Conservation (phyloP, 768 basidiomycete species). For the Leucogyrophana mollusca region DNA sequence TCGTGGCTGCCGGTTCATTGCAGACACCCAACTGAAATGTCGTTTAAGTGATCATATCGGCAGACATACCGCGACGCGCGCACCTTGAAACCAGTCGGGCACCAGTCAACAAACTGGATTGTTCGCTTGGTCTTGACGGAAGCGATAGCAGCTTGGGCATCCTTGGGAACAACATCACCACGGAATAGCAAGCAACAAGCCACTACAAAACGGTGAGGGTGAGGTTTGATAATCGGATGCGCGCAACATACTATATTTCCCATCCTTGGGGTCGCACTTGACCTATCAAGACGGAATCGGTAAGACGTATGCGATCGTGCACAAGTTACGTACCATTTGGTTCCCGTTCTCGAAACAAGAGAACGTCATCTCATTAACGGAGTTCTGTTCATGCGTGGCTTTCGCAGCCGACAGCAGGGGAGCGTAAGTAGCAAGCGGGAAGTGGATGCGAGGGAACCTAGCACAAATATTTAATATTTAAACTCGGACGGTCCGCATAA, state of each 20-base stretch:
- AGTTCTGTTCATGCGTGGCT: slow-evolving; percentile 95
- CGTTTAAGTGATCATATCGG: slow-evolving; percentile 16
- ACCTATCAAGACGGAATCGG: slow-evolving; percentile 31
- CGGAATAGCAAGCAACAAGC: slow-evolving; percentile 92
- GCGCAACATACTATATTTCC: slow-evolving; percentile 88
- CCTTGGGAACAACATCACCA: slow-evolving; percentile 96
- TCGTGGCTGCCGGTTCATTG: slow-evolving; percentile 90
- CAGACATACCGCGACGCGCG: slow-evolving; percentile 2
- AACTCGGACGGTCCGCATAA: slow-evolving; percentile 3
- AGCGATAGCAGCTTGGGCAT: slow-evolving; percentile 88
- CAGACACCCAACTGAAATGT: slow-evolving; percentile 83
- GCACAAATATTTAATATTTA: slow-evolving; percentile 1
- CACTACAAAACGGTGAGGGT: slow-evolving; percentile 47
- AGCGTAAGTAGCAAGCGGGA: slow-evolving; percentile 95
- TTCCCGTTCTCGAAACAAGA: slow-evolving; percentile 96
- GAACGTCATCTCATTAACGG: slow-evolving; percentile 97
- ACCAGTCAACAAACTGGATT: slow-evolving; percentile 99
- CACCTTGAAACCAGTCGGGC: slow-evolving; percentile 94
- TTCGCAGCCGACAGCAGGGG: slow-evolving; percentile 95
- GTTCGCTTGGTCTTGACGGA: slow-evolving; percentile 97
- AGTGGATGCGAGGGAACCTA: slow-evolving; percentile 97
- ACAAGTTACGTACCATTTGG: slow-evolving; percentile 68
- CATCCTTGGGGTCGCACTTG: slow-evolving; percentile 94
- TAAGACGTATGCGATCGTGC: not conserved
- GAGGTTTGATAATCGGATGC: not conserved